A percentile compares a stretch with the other conserved stretches of the same genome.
These are phyloP conservation scores for Penicillium fuscoglaucum DNA, from an alignment of 2,329 filamentous ascomycete species.

Conservation along the genomic window DNA sequence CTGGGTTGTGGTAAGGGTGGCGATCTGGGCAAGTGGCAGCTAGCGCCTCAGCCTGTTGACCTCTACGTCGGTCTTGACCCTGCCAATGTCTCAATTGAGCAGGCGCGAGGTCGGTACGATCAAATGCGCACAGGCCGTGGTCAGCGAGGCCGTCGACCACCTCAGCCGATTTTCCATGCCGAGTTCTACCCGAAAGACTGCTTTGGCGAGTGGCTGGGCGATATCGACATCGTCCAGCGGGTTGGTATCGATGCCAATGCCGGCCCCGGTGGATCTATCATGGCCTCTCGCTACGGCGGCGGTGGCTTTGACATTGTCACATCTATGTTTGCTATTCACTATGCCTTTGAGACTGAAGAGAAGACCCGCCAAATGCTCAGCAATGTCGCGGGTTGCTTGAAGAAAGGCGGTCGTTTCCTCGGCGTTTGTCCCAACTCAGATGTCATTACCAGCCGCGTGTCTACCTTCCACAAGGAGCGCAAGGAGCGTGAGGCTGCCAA, in stretches of 20 bases:
- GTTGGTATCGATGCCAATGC: constrained; percentile 81
- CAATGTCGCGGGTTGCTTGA: constrained; percentile 86
- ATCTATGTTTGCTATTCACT: constrained; percentile 99
- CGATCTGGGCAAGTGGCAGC: constrained; percentile 93
- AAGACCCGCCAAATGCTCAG: constrained; percentile 89
- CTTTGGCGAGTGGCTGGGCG: constrained; percentile 78
- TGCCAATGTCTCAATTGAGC: constrained; percentile 86
- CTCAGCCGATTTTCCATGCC: constrained; percentile 70
- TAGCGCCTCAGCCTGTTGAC: constrained; percentile 84
- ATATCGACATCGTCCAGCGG: constrained; percentile 76
- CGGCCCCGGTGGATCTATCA: constrained; percentile 55
- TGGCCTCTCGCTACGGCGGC: constrained; percentile 65
- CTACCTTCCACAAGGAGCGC: constrained; percentile 66
- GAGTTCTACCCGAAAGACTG: constrained; percentile 92
- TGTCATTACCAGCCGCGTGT: constrained; percentile 77
- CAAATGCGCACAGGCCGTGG: constrained; percentile 63
- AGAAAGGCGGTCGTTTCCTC: constrained; percentile 91
- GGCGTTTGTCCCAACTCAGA: constrained; percentile 98
- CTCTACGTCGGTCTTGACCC: constrained; percentile 94
- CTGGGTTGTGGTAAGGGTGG: constrained; percentile 97
- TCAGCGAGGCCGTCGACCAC: constrained; percentile 55
- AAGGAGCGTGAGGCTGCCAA: constrained; percentile 48
- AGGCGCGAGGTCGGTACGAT: constrained; percentile 80
- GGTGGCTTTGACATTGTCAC: constrained; percentile 93
- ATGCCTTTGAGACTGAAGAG: constrained; percentile 89